Percentiles rank a stretch among this genome's conserved stretches.
These are phyloP conservation scores for Cadophora malorum DNA, from an alignment of 2,329 filamentous ascomycete genomes.

Conservation along the genomic window DNA sequence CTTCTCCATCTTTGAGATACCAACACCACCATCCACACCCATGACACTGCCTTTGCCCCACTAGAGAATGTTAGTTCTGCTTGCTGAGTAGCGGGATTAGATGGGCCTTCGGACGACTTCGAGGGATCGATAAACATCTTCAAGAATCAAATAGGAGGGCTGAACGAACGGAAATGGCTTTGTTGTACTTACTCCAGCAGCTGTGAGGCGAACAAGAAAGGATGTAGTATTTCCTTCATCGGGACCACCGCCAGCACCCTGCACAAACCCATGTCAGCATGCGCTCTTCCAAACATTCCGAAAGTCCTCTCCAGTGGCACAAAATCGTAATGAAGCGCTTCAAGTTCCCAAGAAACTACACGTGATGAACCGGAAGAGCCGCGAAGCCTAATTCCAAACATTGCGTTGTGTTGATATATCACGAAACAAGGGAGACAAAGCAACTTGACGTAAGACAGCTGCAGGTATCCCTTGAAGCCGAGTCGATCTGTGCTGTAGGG, in stretches of 20 bases:
- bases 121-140: background rate
- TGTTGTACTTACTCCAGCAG: conserved; percentile 54
- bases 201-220: conserved; percentile 83
- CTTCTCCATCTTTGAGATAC: conserved; percentile 82
- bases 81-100: background rate
- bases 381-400: background rate
- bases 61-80: background rate
- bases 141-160: background rate
- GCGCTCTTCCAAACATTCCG: background rate
- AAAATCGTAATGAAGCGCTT: background rate
- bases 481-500: conserved; percentile 1
- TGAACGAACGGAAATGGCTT: background rate
- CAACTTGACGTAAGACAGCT: conserved; percentile 28
- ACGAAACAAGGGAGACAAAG: background rate
- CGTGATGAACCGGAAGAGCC: background rate
- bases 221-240: conserved; percentile 89
- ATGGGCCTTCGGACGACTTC: background rate
- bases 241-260: conserved; percentile 92
- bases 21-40: conserved; percentile 92
- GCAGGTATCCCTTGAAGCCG: conserved; percentile 34
- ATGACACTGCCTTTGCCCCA: conserved; percentile 86
- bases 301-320: background rate
- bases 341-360: background rate
- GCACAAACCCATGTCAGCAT: conserved; percentile 33
- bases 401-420: background rate